Evolutionary conservation across 208 protist genomes (phyloP).

Genomic region (Strigomonas culicis): DNA sequence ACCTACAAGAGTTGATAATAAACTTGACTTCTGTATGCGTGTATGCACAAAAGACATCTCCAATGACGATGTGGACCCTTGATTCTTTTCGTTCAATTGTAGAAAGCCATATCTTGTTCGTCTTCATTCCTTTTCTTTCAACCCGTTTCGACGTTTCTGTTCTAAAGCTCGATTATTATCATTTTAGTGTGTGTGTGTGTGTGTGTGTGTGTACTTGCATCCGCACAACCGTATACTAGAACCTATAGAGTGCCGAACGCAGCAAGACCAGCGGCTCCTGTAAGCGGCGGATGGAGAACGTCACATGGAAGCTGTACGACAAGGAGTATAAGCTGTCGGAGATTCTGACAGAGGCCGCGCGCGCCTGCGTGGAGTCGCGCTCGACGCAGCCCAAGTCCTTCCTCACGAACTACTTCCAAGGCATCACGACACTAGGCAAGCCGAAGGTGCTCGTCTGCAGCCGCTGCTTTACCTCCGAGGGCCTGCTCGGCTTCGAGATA

Average conservation of each 20-base stretch:
- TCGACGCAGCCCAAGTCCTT: conserved; percentile 51
- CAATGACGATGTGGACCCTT: no score
- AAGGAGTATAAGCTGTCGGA: conserved; percentile 58
- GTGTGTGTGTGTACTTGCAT: not conserved
- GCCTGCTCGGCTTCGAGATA: conserved; percentile 14
- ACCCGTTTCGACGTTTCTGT: not conserved
- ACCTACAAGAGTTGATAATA: no score
- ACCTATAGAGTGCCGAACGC: no score
- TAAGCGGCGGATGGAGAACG: not conserved
- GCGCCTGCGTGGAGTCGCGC: conserved; percentile 63
- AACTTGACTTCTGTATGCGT: no score
- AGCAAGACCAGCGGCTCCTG: no score
- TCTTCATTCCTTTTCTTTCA: not conserved
- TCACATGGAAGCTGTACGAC: conserved; percentile 81
- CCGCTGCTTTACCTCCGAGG: conserved; percentile 23
- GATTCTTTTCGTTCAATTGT: no score
- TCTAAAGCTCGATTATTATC: not conserved
- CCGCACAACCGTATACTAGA: not conserved
- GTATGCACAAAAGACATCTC: no score
- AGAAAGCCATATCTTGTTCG: no score
- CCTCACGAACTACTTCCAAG: conserved; percentile 62
- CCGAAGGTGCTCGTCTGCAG: conserved; percentile 26
- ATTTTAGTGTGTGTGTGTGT: not conserved
- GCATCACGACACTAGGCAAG: conserved; percentile 32
- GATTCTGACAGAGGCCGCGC: conserved; percentile 68